Evolutionary conservation across 345 rosid genomes (phyloP), one percentile per base, ranked within the genome.

Genomic region (Melaleuca quinquenervia): DNA sequence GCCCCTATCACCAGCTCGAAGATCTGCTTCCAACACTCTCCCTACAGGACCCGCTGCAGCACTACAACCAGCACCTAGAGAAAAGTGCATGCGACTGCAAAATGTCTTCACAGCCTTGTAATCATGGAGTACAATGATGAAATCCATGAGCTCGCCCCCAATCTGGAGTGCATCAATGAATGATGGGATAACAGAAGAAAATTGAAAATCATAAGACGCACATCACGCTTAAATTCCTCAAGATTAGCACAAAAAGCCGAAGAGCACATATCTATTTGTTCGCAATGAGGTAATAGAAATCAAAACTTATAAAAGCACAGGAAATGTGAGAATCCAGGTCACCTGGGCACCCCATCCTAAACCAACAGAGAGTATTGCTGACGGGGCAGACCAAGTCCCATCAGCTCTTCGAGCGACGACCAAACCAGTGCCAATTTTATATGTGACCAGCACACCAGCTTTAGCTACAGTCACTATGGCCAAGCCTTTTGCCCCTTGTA

Each of bases 321-420:
- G 84, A 82, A 51, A 51, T 9, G 49, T 18, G 16, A 82, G 44
- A 82, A 36, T 55, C 70, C 9, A 15, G 5, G 44, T 84, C 29
- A 96, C 99, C 98, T 96, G 99, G 87, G 99, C 98, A 88, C 99
- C 99, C 99, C 99, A 97, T 83, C 99, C 99, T 83, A 97, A 87
- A 84, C 99, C 99, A 84, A 84, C 92, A 7, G 98, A 97, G 27
- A 91, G 84, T 87, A 96, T 89, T 10, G 99, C 98, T 52, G 99
- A 96, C 74, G 99, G 99, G 83, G 99, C 99, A 87, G 98, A 97
- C 99, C 99, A 97, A 82, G 99, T 93, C 84, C 99, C 98, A 87
- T 96, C 96, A 29, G 92, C 89, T 85, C 95, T 94, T 87, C 96
- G 93, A 83, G 98, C 92, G 87, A 96, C 82, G 18, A 97, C 98